A percentile compares a stretch with the other conserved stretches of the same genome.
These are phyloP conservation scores for Boletellus ananiceps DNA, from an alignment of 768 basidiomycete genomes.

Conservation along the genomic window DNA sequence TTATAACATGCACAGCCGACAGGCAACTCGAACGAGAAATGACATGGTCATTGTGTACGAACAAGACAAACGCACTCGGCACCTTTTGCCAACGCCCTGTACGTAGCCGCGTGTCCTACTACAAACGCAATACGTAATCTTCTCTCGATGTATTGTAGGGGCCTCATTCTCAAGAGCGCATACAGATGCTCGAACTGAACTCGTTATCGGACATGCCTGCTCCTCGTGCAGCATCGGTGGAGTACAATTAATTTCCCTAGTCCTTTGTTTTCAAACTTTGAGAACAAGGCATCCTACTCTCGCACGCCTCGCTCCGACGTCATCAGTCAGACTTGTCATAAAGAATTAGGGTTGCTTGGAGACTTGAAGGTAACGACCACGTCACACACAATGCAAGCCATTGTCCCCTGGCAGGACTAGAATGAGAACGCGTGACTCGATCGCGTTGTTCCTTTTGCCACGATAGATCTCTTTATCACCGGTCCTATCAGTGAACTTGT, in stretches of 20 bases:
- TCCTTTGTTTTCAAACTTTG: not conserved
- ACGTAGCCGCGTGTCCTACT: slow-evolving; percentile 1
- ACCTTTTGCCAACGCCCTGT: not conserved
- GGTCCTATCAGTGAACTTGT: too few relatives aligned
- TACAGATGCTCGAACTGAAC: not conserved
- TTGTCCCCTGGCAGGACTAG: too few relatives aligned
- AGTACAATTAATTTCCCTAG: not conserved
- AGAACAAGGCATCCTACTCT: not conserved
- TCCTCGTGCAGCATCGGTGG: slow-evolving; percentile 7
- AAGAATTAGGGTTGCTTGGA: not conserved
- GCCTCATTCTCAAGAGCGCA: not conserved
- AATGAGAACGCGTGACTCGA: too few relatives aligned
- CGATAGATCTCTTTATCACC: too few relatives aligned
- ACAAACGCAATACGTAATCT: slow-evolving; percentile 4
- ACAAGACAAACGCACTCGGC: not conserved
- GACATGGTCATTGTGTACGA: not conserved
- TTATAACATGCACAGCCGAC: not conserved
- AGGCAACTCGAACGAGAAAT: not conserved
- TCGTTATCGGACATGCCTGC: not conserved
- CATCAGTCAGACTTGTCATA: not conserved
- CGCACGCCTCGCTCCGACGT: not conserved
- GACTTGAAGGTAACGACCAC: not conserved
- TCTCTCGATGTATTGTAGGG: not conserved
- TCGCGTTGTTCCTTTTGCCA: too few relatives aligned
- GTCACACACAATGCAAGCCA: not conserved